Evolutionary conservation across 805 yeast genomes (phyloP).

Genomic region (Cyberlindnera nakhonratchasimensis): DNA sequence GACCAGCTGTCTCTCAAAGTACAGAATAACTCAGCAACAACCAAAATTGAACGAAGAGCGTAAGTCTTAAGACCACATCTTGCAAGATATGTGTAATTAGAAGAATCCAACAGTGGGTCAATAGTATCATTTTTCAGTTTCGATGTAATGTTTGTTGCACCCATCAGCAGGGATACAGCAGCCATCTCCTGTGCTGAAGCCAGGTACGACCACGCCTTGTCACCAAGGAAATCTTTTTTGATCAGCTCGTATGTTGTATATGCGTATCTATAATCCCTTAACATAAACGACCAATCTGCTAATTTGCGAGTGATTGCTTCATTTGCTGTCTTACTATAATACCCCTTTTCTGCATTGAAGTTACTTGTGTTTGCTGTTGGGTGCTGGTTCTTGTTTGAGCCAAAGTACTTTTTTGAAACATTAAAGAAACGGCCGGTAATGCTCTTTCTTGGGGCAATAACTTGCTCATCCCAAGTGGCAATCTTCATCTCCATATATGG

Average conservation of each 20-base stretch:
- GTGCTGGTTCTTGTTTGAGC: slow-evolving; percentile 19
- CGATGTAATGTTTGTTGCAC: slow-evolving; percentile 39
- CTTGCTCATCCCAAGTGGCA: slow-evolving; percentile 81
- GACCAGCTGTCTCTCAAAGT: slow-evolving; percentile 41
- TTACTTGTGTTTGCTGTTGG: slow-evolving; percentile 28
- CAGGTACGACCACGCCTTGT: slow-evolving; percentile 74
- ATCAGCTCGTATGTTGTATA: slow-evolving; percentile 78
- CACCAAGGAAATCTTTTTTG: slow-evolving; percentile 71
- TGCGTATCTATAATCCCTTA: slow-evolving; percentile 85
- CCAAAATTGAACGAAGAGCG: slow-evolving; percentile 62
- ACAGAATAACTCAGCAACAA: slow-evolving; percentile 67
- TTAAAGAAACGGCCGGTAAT: slow-evolving; percentile 69
- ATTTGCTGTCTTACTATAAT: slow-evolving; percentile 56
- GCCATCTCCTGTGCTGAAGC: slow-evolving; percentile 91
- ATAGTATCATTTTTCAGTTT: slow-evolving; percentile 42
- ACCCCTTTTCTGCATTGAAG: slow-evolving; percentile 51
- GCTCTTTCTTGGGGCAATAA: slow-evolving; percentile 72
- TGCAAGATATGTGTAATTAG: slow-evolving; percentile 71
- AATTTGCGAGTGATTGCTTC: slow-evolving; percentile 76
- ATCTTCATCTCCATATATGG: slow-evolving; percentile 87
- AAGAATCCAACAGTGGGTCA: slow-evolving; percentile 53
- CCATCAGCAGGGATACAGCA: slow-evolving; percentile 68
- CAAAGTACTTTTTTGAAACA: slow-evolving; percentile 58
- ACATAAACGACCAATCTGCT: slow-evolving; percentile 90
- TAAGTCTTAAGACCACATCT: slow-evolving; percentile 67